A percentile compares a stretch with the other conserved stretches of the same genome.
These are phyloP conservation scores for Endocalyx cinctus DNA, from an alignment of 2,329 filamentous ascomycete species.

Conservation along the genomic window DNA sequence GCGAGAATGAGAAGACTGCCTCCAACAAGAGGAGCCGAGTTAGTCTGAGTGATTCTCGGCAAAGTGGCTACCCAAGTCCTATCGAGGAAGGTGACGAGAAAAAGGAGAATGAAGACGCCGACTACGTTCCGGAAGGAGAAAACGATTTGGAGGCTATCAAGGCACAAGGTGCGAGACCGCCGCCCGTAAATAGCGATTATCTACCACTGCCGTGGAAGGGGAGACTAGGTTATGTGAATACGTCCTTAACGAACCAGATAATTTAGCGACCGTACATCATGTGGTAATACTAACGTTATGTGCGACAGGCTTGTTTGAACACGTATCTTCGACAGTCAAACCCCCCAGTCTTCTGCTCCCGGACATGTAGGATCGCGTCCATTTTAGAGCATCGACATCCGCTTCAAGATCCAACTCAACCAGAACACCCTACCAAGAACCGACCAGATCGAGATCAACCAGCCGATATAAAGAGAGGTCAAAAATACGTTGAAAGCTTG, in stretches of 20 bases:
- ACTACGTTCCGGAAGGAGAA: constrained; percentile 10
- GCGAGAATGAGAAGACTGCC: background rate
- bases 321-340: constrained; percentile 81
- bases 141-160: constrained; percentile 16
- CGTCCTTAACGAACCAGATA: constrained; percentile 4
- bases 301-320: constrained; percentile 73
- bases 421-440: constrained; percentile 81
- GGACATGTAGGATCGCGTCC: constrained; percentile 85
- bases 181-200: constrained; percentile 76
- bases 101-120: constrained; percentile 9
- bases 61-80: too few species aligned
- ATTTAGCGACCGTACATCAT: constrained; percentile 4
- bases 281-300: constrained; percentile 17
- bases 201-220: constrained; percentile 89
- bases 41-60: too few species aligned
- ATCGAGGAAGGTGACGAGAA: constrained; percentile 1
- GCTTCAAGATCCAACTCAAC: constrained; percentile 67
- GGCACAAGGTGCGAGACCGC: constrained; percentile 49
- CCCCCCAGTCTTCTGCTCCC: constrained; percentile 82
- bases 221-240: constrained; percentile 75
- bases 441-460: constrained; percentile 71
- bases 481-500: constrained; percentile 69
- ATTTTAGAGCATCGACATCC: constrained; percentile 88
- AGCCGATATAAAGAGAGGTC: constrained; percentile 61
- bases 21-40: too few species aligned